Evolutionary conservation across 1,139 yeast species (phyloP).

Genomic region (Protomyces gravidus): DNA sequence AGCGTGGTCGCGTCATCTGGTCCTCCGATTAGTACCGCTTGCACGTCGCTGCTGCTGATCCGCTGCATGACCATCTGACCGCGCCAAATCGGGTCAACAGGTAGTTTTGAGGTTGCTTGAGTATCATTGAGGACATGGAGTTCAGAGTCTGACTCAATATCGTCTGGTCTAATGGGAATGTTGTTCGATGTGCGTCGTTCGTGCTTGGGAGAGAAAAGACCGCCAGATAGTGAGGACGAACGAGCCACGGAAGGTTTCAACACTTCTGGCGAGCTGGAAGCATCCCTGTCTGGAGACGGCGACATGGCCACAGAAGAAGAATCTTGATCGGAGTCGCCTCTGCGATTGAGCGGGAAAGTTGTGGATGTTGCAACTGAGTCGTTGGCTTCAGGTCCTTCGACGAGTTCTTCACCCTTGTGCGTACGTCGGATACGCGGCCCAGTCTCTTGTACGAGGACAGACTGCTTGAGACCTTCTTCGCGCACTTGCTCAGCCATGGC

Average conservation of each 20-base stretch:
- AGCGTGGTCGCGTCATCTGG: slow-evolving; percentile 35
- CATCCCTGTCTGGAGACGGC: neutral
- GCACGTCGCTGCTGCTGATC: slow-evolving; percentile 50
- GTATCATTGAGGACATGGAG: neutral
- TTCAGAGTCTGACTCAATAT: neutral
- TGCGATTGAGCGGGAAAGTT: neutral
- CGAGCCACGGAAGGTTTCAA: neutral
- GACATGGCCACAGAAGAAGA: neutral
- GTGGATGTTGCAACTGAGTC: neutral
- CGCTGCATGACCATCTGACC: slow-evolving; percentile 58
- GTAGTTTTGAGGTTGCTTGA: neutral
- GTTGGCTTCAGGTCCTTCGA: slow-evolving; percentile 44
- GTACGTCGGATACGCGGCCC: slow-evolving; percentile 68
- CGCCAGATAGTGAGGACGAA: neutral
- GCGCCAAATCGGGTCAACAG: slow-evolving; percentile 45
- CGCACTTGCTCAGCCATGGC: slow-evolving; percentile 68
- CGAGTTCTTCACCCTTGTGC: slow-evolving; percentile 78
- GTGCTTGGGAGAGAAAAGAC: neutral
- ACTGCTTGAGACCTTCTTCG: slow-evolving; percentile 59
- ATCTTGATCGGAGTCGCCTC: neutral
- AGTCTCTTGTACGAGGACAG: slow-evolving; percentile 51
- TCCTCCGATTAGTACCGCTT: slow-evolving; percentile 48
- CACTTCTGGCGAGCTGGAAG: neutral
- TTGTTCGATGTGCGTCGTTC: neutral
- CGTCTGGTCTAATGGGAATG: neutral